A percentile compares a stretch with the other conserved stretches of the same genome.
Conservation (phyloP, 179 eudicot genomes). For the Camellia oleifera region DNA sequence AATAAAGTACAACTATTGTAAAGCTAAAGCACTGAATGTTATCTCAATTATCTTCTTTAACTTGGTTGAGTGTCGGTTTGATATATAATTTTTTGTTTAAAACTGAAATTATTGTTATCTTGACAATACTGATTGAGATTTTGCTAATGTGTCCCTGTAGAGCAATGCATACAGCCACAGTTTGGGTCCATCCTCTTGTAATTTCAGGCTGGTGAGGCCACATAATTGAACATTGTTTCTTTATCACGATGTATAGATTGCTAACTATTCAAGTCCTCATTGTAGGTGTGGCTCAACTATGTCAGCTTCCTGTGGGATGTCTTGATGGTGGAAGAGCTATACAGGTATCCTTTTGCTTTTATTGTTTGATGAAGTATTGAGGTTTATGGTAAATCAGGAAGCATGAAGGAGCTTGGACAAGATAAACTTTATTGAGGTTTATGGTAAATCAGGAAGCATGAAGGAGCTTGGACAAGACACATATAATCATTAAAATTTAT, state of each 20-base stretch:
- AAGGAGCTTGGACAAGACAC: no score
- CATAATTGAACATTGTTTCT: slow-evolving; percentile 9
- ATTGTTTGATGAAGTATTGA: no score
- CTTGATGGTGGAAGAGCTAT: slow-evolving; percentile 98
- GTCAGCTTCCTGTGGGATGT: slow-evolving; percentile 96
- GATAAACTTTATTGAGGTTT: no score
- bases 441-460: no score
- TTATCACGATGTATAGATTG: background rate
- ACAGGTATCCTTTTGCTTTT: no score
- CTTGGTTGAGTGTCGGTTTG: background rate
- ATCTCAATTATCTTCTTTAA: no score
- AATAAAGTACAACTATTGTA: no score
- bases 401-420: no score
- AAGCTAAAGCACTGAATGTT: no score
- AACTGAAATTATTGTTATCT: background rate
- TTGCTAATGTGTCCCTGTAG: slow-evolving; percentile 38
- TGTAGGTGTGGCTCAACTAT: slow-evolving; percentile 96
- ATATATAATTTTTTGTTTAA: background rate
- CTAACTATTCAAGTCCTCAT: slow-evolving; percentile 20
- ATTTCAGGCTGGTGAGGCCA: slow-evolving; percentile 92
- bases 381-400: no score
- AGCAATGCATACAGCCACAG: slow-evolving; percentile 77
- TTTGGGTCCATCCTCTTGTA: slow-evolving; percentile 86
- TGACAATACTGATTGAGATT: background rate
- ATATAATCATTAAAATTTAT: no score